Base-by-base conservation (phyloP, 2,329 filamentous ascomycete genomes). In the Colletotrichum kahawae region DNA sequence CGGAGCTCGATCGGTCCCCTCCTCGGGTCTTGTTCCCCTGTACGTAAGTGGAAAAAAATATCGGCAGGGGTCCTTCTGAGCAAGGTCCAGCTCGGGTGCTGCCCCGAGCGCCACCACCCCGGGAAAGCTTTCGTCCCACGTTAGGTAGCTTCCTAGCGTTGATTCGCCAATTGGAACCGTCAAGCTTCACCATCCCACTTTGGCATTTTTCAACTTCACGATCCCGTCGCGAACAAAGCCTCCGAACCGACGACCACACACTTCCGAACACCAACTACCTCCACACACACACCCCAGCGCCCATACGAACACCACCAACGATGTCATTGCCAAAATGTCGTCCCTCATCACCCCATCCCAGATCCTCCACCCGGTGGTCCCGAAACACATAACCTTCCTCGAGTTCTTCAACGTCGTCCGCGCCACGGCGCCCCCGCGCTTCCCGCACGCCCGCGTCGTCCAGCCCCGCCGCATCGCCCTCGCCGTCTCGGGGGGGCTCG, bases 401-500 rank as follows among this genome's bases (percentile, higher is more conserved):
- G 85, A 87, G 76, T 87, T 86, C 77, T 80, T 80, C 74, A 84
- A 91, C 77, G 90, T 88, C 21, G 77, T 92, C 73, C 85, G 85
- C 67, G 87, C 89, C 66, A 84, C 84, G 75, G 88, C 88, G 77
- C 83, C 82, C 33, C 88, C 88, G 13, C 86, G 88, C n/a, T 91
- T 89, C 79, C 87, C 87, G 4, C 79, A 81, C 29, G 83, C 82
- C 21, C 83, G 83, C 56, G 79, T 78, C 51, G 79, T 81, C 14
- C 77, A 78, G 56, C 80, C 81, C 33, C 85, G 86, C 73, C 82
- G 81, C 9, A 84, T 90, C 78, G 93, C 90, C 69, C 86, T 98
- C 74, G 97, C 96, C 18, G 88, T 98, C 76, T 98, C 96, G 81
- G 97, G 97, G 29, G 97, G 97, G 9, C 94, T 97, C 51, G 97